Evolutionary conservation across 192 early-diverging fungal species (phyloP), one percentile per base, ranked within the genome.

Genomic region (Entophlyctis luteolus): DNA sequence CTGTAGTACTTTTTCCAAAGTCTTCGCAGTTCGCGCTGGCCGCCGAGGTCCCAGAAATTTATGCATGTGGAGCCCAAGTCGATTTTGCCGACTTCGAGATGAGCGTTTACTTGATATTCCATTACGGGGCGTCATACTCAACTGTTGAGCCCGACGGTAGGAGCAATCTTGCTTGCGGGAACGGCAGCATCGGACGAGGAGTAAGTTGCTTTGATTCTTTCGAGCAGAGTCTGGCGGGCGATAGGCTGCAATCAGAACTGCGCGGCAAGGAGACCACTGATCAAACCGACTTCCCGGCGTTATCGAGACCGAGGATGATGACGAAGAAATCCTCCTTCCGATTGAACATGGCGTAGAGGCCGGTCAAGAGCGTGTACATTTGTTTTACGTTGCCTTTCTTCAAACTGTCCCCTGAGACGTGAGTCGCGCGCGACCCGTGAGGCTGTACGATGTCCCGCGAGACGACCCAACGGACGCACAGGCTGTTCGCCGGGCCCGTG

Each of bases 11-110:
- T 88, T 56, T 86, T 85, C 96, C 96, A 98, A 52, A 98, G 90
- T 12, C 83, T 76, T 20, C 89, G 93, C 49, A 98, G 74, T 56
- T 96, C 93, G 2, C 77, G 69, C 63, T 96, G 92, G 12, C 96
- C 96, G 2, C 96, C 96, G 31, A 98, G 78, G 77, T 98, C 96
- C 90, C 93, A 90, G 68, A 97, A 97, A 59, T 91, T 94, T 10
- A 98, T 67, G 48, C 87, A 79, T 29, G 84, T 69, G n/a, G 77
- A 72, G 36, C 80, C 77, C 55, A 91, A 77, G 45, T 88, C 85
- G 27, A 93, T 86, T 66, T 86, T 91, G 27, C 89, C 91, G 48
- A 93, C 90, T 93, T 16, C 20, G 14, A 1, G 8, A 22, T 52
- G 12, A 33, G 47, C 20, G 48, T 34, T 22, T 54, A 20, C 50